Base-by-base conservation (phyloP, 2,329 filamentous ascomycete species). In the Aspergillus spinulosporus region DNA sequence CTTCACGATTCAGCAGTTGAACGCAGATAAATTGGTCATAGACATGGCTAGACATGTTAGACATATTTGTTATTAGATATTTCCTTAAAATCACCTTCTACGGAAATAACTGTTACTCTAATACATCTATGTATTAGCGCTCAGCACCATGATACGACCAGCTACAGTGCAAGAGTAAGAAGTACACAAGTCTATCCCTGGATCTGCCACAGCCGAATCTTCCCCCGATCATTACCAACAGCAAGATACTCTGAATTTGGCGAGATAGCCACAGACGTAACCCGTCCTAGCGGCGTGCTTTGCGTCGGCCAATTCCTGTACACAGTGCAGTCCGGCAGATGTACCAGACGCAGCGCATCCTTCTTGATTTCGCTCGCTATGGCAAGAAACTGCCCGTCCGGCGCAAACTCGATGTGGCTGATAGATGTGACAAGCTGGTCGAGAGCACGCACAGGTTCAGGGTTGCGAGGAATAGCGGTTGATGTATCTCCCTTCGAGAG, bases 261-360 rank as follows among this genome's bases (percentile, higher is more conserved):
- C 15, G 83, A 82, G 70, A 90, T 88, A 2, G 89, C 87, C 58
- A 92, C 84, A 1, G 85, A 81, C 2, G 90, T 89, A 62, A 97
- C 86, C 57, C 91, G 82, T 0, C 94, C 94, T 59, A 99, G 75
- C 0, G 92, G 92, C 55, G 94, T 99, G 71, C 89, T 87, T 61
- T 86, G 84, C 52, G 93, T 99, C 26, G 94, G 94, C 94, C 94
- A 99, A 75, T 99, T 99, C 67, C 88, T 86, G 80, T 94, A 99
- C 15, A 97, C 90, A 1, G 92, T 96, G 73, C 92, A 96, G 64
- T 85, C 92, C 0, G 93, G 92, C 64, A 99, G 77, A 74, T 99
- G 94, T 32, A 93, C 91, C 77, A 62, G 28, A 49, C 89, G 83
- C 72, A 99, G 76, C 0, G 92, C 90, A 75, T 97, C 92, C 70